Conservation (phyloP, 2,329 filamentous ascomycete species). For the Colletotrichum neosansevieriae region DNA sequence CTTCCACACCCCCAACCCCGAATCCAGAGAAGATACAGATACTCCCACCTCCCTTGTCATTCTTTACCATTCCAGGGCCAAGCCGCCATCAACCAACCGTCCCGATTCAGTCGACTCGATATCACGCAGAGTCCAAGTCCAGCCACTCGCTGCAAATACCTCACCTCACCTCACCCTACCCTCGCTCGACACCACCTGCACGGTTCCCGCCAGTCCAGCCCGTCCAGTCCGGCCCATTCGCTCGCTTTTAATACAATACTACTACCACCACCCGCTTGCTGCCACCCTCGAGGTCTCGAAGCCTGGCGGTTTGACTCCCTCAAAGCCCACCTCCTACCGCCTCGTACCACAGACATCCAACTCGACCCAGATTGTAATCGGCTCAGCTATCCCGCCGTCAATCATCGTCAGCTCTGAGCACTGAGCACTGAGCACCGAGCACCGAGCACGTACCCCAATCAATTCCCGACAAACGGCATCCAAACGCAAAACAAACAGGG, state of each 20-base stretch:
- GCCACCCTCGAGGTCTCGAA: constrained; percentile 20
- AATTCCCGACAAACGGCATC: constrained; percentile 19
- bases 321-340: too few species aligned
- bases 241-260: constrained; percentile 21
- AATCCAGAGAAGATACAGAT: background rate
- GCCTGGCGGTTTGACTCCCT: constrained; percentile 34
- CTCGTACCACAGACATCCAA: constrained; percentile 10
- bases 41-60: constrained; percentile 17
- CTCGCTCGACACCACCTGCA: constrained; percentile 8
- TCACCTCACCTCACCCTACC: background rate
- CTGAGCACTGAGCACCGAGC: background rate
- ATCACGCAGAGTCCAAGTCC: constrained; percentile 4
- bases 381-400: background rate
- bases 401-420: background rate
- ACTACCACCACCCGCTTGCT: background rate
- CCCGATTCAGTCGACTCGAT: constrained; percentile 18
- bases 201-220: background rate
- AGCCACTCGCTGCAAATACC: constrained; percentile 24
- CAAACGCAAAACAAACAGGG: constrained; percentile 11
- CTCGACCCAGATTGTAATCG: constrained; percentile 9
- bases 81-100: constrained; percentile 11
- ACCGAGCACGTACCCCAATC: constrained; percentile 1
- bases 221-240: constrained; percentile 8
- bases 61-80: constrained; percentile 12
- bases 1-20: background rate